Conservation (phyloP, 768 basidiomycete genomes). For the Butyriboletus loyo region DNA sequence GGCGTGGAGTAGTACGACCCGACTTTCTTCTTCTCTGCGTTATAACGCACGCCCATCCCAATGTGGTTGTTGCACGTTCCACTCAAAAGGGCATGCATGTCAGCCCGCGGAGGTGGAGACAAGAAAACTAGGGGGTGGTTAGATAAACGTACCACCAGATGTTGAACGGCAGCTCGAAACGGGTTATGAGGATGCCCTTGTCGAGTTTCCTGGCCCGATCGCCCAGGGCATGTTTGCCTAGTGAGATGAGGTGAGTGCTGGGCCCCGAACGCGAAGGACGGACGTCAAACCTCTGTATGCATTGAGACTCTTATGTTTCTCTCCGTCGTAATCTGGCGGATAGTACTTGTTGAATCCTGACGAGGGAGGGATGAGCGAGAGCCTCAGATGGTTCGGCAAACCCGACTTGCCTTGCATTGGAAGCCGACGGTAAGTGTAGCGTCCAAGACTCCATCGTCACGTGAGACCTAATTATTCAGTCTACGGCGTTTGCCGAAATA, state of each 20-base stretch:
- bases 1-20: constrained; percentile 94
- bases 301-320: constrained; percentile 70
- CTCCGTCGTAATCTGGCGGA: constrained; percentile 71
- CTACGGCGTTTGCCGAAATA: constrained; percentile 14
- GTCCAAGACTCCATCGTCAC: not conserved
- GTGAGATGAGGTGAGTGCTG: constrained; percentile 1
- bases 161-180: constrained; percentile 95
- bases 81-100: constrained; percentile 39
- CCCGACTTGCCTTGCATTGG: constrained; percentile 42
- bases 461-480: constrained; percentile 8
- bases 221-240: constrained; percentile 92
- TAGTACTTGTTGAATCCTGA: constrained; percentile 78
- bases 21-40: constrained; percentile 97
- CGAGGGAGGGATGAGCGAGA: constrained; percentile 4
- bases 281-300: constrained; percentile 55
- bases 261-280: not conserved
- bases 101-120: not conserved
- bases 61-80: constrained; percentile 95
- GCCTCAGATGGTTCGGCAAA: not conserved
- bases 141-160: constrained; percentile 81
- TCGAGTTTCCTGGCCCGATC: constrained; percentile 93
- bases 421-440: constrained; percentile 1
- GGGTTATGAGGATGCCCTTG: constrained; percentile 91
- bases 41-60: constrained; percentile 99
- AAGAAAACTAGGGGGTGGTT: too few relatives aligned